Base-by-base conservation (phyloP, 139 green algal species). In the Auxenochlorella pyrenoidosa region DNA sequence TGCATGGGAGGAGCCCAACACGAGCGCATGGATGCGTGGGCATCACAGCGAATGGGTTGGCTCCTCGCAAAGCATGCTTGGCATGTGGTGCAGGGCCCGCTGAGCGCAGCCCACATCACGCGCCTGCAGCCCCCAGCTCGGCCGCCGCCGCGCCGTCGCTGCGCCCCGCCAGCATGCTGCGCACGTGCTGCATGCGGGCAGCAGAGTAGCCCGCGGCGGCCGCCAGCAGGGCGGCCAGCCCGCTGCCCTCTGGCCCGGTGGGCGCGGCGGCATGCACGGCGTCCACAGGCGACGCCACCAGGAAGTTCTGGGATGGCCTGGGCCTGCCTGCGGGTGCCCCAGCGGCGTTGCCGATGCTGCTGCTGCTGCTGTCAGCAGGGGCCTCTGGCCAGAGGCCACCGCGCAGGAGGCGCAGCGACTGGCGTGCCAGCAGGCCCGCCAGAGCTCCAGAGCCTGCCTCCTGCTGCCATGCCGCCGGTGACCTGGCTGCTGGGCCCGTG, bases 131-230 rank as follows among this genome's bases (percentile, higher is more conserved):
- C 5, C 28, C 4, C 63, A 71, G 63, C 63, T 18, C 63, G 38
- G 63, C 4, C 24, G 30, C 63, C 63, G 24, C 63, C 6, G 36
- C 15, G 0, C 1, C 1, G 16, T 28, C 12, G 68, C 15, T 43
- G 30, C 44, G n/a, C 26, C 1, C 30, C 2, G 75, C 30, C 82
- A 86, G 68, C 82, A 86, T n/a, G 22, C 75, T 5, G 43, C 75
- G 47, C 83, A 87, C 75, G 71, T 82, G 59, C 54, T 82, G 72
- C 68, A 75, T 32, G 18, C 83, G 47, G 6, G 30, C 36, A 16
- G 83, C 54, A 10, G 83, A 75, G 83, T 87, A 87, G 54, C 73
- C 72, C 4, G 72, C 83, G 4, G 83, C 40, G 1, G 71, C 26
- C 4, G 73, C 58, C 71, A 87, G 70, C 51, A 87, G 72, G 28